A percentile compares a stretch with the other conserved stretches of the same genome.
These are phyloP conservation scores for Gossypium davidsonii DNA, from an alignment of 441 rosid species.

Conservation along the genomic window DNA sequence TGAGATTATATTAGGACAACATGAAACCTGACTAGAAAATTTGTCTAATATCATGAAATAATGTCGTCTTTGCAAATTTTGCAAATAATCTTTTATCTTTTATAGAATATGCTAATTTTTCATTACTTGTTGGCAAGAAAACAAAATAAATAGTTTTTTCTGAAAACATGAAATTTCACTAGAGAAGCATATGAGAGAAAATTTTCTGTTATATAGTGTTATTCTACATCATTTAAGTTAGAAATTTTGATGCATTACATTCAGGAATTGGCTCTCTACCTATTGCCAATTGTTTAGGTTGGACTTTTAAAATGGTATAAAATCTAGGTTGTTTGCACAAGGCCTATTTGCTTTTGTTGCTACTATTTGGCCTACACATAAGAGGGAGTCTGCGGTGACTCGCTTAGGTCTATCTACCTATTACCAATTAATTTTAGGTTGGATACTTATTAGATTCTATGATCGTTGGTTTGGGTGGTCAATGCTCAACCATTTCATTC, in stretches of 20 bases:
- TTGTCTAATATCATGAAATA: not conserved
- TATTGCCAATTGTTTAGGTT: not conserved
- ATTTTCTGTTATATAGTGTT: not conserved
- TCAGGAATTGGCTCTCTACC: not conserved
- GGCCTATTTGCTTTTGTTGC: not conserved
- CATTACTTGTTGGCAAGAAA: not conserved
- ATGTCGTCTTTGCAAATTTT: not conserved
- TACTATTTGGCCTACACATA: not conserved
- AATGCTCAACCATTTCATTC: not conserved
- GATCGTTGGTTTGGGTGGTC: not conserved
- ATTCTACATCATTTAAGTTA: too few relatives aligned
- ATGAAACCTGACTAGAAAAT: not conserved
- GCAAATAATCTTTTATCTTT: too few relatives aligned
- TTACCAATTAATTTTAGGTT: not conserved
- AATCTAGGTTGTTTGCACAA: not conserved
- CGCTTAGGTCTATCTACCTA: not conserved
- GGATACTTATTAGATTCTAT: not conserved
- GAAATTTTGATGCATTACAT: not conserved
- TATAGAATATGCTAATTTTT: not conserved
- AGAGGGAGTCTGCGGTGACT: not conserved
- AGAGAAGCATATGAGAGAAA: not conserved
- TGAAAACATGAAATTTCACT: not conserved
- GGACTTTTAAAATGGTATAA: not conserved
- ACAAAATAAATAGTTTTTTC: not conserved
- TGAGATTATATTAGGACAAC: not conserved